Evolutionary conservation across 768 basidiomycete species (phyloP).

Genomic region (Termitomyces bulborhizus): DNA sequence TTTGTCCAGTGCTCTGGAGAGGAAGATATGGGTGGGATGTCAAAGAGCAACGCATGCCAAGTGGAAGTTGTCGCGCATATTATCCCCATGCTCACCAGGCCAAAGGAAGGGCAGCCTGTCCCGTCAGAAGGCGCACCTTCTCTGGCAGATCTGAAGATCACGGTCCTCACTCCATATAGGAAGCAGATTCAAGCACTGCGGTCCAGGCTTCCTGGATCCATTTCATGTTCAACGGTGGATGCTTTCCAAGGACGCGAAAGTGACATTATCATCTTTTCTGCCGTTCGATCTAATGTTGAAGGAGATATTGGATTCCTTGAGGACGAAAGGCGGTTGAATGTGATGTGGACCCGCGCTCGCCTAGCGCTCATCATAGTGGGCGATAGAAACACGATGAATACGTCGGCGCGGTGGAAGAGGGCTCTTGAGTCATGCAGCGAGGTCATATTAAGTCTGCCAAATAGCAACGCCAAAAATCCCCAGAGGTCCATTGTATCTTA

Average conservation of each 20-base stretch:
- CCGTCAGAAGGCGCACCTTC: conserved; percentile 11
- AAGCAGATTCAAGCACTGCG: conserved; percentile 48
- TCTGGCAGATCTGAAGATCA: conserved; percentile 26
- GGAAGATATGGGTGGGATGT: conserved; percentile 52
- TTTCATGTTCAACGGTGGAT: conserved; percentile 46
- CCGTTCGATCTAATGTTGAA: conserved; percentile 54
- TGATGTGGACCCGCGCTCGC: conserved; percentile 65
- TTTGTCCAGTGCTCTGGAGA: conserved; percentile 53
- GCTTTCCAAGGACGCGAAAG: conserved; percentile 66
- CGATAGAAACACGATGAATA: conserved; percentile 42
- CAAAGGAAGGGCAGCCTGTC: conserved; percentile 11
- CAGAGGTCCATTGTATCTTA: background rate
- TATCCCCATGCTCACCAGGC: conserved; percentile 32
- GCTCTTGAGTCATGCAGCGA: conserved; percentile 38
- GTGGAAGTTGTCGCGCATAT: conserved; percentile 45
- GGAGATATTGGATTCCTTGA: conserved; percentile 63
- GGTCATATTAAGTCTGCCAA: conserved; percentile 7
- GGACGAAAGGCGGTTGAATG: conserved; percentile 54
- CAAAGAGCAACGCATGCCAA: conserved; percentile 59
- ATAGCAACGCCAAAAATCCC: background rate
- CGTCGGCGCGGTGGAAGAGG: conserved; percentile 43
- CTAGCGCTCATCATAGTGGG: conserved; percentile 58
- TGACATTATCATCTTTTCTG: conserved; percentile 60
- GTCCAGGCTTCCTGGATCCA: conserved; percentile 28
- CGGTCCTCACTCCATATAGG: conserved; percentile 55